Evolutionary conservation across 208 protist genomes (phyloP).

Genomic region (Trypanosomatidae sp.): DNA sequence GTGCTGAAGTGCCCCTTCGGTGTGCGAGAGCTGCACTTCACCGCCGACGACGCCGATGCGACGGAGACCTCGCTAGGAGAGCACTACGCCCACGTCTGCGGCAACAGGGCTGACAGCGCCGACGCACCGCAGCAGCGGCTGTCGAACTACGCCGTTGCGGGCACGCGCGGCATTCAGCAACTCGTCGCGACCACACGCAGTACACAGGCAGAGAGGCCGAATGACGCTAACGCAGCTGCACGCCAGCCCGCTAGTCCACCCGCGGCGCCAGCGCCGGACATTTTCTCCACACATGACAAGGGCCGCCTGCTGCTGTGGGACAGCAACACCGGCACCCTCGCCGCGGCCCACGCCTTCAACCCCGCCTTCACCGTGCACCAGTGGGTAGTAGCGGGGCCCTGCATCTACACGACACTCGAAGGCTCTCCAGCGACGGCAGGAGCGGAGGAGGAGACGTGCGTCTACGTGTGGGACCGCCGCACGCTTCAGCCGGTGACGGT

Average conservation of each 20-base stretch:
- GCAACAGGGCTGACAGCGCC: no score
- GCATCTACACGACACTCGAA: slow-evolving; percentile 65
- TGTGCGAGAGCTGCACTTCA: slow-evolving; percentile 55
- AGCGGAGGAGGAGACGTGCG: slow-evolving; percentile 50
- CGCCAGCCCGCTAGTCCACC: background rate
- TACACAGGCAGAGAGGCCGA: no score
- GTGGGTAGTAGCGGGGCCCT: slow-evolving; percentile 38
- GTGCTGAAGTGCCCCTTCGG: slow-evolving; percentile 64
- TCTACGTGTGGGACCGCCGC: slow-evolving; percentile 67
- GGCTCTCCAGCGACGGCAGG: slow-evolving; percentile 28
- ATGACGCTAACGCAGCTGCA: no score
- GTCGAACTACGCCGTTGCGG: slow-evolving; percentile 16
- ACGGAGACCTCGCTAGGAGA: background rate
- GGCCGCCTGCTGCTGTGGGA: slow-evolving; percentile 77
- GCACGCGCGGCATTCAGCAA: slow-evolving; percentile 25
- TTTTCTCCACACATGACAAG: slow-evolving; percentile 61
- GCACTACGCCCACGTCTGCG: slow-evolving; percentile 21
- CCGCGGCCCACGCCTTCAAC: slow-evolving; percentile 46
- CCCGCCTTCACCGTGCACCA: slow-evolving; percentile 49
- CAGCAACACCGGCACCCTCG: slow-evolving; percentile 33
- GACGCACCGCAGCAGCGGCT: no score
- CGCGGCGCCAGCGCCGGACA: background rate
- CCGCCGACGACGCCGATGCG: slow-evolving; percentile 14
- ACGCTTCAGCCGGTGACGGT: slow-evolving; percentile 42
- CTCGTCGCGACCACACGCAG: slow-evolving; percentile 18